These are phyloP conservation scores for Licmophora abbreviata DNA, from an alignment of 108 stramenopile species.

Conservation along the genomic window DNA sequence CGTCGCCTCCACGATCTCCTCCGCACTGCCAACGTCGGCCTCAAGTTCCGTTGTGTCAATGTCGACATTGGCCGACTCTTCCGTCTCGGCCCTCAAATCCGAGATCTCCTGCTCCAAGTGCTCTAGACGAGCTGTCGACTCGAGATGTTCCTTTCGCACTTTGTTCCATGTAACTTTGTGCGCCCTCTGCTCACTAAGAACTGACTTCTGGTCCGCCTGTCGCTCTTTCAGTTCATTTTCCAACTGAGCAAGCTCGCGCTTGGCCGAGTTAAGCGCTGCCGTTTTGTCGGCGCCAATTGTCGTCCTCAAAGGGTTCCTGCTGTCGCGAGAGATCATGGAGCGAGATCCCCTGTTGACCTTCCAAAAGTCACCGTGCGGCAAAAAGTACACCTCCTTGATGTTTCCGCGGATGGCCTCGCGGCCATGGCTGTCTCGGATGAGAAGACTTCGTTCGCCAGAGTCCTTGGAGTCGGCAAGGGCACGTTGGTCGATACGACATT, in stretches of 20 bases:
- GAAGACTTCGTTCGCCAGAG: constrained; percentile 40
- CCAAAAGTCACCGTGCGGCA: constrained; percentile 74
- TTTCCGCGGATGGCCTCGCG: constrained; percentile 32
- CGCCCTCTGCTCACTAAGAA: constrained; percentile 23
- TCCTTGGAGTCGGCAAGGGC: constrained; percentile 56
- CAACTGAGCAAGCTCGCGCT: constrained; percentile 35
- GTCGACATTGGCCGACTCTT: constrained; percentile 45
- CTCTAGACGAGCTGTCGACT: constrained; percentile 22
- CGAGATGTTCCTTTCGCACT: constrained; percentile 14
- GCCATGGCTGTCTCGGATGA: constrained; percentile 30
- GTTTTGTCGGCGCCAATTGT: constrained; percentile 71
- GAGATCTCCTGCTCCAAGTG: constrained; percentile 30
- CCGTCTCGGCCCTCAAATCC: constrained; percentile 35
- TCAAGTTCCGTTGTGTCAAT: constrained; percentile 72
- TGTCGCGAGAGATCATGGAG: constrained; percentile 43
- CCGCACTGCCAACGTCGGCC: constrained; percentile 45
- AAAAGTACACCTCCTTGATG: constrained; percentile 59
- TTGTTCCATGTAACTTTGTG: constrained; percentile 37
- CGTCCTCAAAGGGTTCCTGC: constrained; percentile 26
- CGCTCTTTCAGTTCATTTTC: constrained; percentile 35
- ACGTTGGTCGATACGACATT: constrained; percentile 44
- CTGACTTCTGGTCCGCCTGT: constrained; percentile 3
- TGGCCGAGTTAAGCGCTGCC: constrained; percentile 44
- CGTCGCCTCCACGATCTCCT: constrained; percentile 33
- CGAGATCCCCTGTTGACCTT: constrained; percentile 28